Conservation (phyloP, 202 grass and related monocot genomes). For the Brachypodium distachyon region DNA sequence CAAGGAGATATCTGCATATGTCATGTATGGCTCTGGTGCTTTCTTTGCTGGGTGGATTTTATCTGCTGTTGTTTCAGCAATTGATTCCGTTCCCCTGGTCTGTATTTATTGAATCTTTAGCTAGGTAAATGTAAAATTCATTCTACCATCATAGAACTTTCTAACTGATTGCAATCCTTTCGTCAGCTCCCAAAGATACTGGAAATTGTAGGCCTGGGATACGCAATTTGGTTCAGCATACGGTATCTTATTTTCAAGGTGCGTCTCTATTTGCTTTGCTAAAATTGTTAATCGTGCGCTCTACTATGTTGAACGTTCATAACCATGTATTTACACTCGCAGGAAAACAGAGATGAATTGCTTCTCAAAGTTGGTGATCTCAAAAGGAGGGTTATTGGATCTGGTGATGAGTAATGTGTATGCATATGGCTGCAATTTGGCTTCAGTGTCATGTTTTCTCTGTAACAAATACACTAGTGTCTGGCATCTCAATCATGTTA, state of each 20-base stretch:
- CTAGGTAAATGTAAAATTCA: not conserved
- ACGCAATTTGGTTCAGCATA: slow-evolving; percentile 56
- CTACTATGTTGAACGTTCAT: not conserved
- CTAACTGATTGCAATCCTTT: not conserved
- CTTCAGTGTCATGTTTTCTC: not conserved
- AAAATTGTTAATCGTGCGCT: not conserved
- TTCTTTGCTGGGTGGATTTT: slow-evolving; percentile 49
- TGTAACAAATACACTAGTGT: not conserved
- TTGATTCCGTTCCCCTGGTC: slow-evolving; percentile 69
- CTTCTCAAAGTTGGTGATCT: slow-evolving; percentile 43
- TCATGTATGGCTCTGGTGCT: slow-evolving; percentile 45
- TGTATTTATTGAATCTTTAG: not conserved
- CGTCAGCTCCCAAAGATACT: slow-evolving; percentile 59
- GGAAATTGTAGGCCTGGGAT: slow-evolving; percentile 60
- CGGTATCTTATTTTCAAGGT: slow-evolving; percentile 82
- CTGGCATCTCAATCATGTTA: too few relatives aligned
- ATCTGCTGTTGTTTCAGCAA: slow-evolving; percentile 36
- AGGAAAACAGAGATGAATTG: slow-evolving; percentile 66
- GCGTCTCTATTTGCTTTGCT: not conserved
- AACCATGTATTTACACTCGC: not conserved
- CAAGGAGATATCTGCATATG: slow-evolving; percentile 29
- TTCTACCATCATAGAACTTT: not conserved
- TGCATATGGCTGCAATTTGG: not conserved
- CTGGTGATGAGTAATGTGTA: not conserved
- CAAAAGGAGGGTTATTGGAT: slow-evolving; percentile 38